phyloP scores from a whole-genome alignment of 2,329 filamentous ascomycete genomes.

The Ophiocordyceps sinensis region DNA sequence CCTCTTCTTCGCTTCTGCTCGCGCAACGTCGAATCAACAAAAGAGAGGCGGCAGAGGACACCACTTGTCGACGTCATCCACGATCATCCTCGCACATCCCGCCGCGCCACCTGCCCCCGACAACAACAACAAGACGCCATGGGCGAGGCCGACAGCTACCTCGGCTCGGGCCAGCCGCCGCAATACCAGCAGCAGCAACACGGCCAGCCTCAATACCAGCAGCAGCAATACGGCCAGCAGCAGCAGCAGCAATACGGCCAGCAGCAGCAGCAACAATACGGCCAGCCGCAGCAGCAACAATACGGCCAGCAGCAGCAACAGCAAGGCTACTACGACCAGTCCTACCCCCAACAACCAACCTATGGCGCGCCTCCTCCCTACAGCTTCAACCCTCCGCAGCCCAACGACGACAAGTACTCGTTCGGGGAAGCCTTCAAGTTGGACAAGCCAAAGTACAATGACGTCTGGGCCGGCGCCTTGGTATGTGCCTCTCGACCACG shows the following conservation, averaged over 20 bases:
- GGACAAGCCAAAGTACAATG: conserved; percentile 74
- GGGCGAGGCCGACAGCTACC: conserved; percentile 21
- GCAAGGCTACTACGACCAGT: conserved; percentile 1
- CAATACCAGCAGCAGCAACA: conserved; percentile 7
- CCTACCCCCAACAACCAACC: conserved; percentile 11
- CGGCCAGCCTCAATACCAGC: conserved; percentile 5
- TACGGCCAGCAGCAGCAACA: background rate
- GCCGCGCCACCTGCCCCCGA: no score
- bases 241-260: conserved; percentile 1
- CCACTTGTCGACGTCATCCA: no score
- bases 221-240: conserved; percentile 4
- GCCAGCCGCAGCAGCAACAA: conserved; percentile 6
- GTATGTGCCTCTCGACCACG: conserved; percentile 24
- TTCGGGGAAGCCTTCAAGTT: conserved; percentile 79
- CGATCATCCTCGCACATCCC: no score
- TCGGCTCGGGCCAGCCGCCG: conserved; percentile 9
- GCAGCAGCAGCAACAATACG: conserved; percentile 5
- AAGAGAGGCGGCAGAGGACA: no score
- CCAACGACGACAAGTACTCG: conserved; percentile 31
- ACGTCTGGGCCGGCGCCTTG: conserved; percentile 76
- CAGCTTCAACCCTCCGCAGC: conserved; percentile 21
- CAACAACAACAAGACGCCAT: conserved; percentile 9
- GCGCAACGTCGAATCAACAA: no score
- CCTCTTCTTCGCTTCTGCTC: no score
- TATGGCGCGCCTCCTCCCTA: conserved; percentile 17